These are phyloP conservation scores for Citrus australasica DNA, from an alignment of 345 rosid genomes.

Conservation along the genomic window DNA sequence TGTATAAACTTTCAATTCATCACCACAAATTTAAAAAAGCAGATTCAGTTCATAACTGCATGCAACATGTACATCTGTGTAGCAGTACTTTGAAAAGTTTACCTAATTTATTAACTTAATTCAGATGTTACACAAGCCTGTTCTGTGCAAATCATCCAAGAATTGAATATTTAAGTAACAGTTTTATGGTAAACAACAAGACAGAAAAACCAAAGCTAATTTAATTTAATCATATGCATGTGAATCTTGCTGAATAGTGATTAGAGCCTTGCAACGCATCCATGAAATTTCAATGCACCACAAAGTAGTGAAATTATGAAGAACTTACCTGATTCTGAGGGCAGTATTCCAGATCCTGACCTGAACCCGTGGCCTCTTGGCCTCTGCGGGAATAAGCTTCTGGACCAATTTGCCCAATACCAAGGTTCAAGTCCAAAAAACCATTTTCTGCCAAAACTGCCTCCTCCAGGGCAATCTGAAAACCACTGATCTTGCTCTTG, in stretches of 20 bases:
- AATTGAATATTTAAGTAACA: not conserved
- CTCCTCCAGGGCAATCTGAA: conserved; percentile 81
- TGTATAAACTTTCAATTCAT: not conserved
- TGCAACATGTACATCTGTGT: not conserved
- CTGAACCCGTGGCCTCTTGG: conserved; percentile 31
- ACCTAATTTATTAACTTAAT: not conserved
- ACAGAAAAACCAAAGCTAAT: not conserved
- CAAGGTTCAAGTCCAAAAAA: conserved; percentile 27
- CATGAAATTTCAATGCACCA: not conserved
- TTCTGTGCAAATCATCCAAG: not conserved
- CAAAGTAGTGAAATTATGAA: not conserved
- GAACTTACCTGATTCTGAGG: conserved; percentile 50
- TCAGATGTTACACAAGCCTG: not conserved
- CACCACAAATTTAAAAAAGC: not conserved
- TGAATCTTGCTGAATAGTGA: not conserved
- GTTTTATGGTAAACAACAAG: not conserved
- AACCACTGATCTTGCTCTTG: conserved; percentile 74
- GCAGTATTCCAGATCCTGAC: conserved; percentile 36
- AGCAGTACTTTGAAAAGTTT: not conserved
- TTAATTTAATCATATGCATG: too few species aligned
- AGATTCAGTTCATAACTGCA: not conserved
- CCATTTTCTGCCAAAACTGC: conserved; percentile 79
- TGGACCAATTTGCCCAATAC: conserved; percentile 31
- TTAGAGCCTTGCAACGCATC: not conserved
- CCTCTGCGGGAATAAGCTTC: conserved; percentile 37